Evolutionary conservation across 148 eudicot species (phyloP).

Genomic region (Dysphania ambrosioides): DNA sequence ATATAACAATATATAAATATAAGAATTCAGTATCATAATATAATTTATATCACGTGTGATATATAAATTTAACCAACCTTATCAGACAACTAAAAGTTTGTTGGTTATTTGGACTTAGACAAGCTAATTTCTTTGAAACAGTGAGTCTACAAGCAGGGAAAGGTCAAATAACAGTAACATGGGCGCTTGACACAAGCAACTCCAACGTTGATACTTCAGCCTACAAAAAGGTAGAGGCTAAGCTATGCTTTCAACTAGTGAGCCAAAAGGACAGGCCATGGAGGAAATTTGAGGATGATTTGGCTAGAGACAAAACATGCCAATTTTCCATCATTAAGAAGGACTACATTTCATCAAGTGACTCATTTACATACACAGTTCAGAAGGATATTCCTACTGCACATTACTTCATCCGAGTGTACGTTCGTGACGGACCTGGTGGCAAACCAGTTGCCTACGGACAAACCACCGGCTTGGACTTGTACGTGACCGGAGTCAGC

Average conservation of each 20-base stretch:
- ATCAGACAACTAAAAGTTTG: too few species aligned
- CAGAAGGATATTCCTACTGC: slow-evolving; percentile 54
- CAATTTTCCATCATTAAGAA: slow-evolving; percentile 36
- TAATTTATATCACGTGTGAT: too few species aligned
- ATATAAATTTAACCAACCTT: too few species aligned
- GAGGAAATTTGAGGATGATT: slow-evolving; percentile 50
- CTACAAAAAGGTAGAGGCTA: slow-evolving; percentile 53
- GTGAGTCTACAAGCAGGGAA: slow-evolving; percentile 41
- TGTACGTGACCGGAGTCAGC: slow-evolving; percentile 44
- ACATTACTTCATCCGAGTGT: slow-evolving; percentile 60
- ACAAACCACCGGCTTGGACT: slow-evolving; percentile 33
- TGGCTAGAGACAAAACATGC: slow-evolving; percentile 75
- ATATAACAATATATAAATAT: too few species aligned
- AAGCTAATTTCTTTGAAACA: slow-evolving; percentile 1
- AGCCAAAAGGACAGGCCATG: slow-evolving; percentile 78
- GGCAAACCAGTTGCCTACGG: slow-evolving; percentile 47
- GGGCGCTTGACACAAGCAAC: slow-evolving; percentile 38
- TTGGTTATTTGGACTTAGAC: neutral
- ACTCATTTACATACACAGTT: slow-evolving; percentile 38
- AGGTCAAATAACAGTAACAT: slow-evolving; percentile 43
- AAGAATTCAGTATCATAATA: too few species aligned
- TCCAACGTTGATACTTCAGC: slow-evolving; percentile 29
- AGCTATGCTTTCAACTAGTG: slow-evolving; percentile 59
- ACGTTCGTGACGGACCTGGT: slow-evolving; percentile 35
- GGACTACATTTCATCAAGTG: slow-evolving; percentile 33